Evolutionary conservation across 2,329 filamentous ascomycete species (phyloP).

Genomic region (Didymella keratinophila): DNA sequence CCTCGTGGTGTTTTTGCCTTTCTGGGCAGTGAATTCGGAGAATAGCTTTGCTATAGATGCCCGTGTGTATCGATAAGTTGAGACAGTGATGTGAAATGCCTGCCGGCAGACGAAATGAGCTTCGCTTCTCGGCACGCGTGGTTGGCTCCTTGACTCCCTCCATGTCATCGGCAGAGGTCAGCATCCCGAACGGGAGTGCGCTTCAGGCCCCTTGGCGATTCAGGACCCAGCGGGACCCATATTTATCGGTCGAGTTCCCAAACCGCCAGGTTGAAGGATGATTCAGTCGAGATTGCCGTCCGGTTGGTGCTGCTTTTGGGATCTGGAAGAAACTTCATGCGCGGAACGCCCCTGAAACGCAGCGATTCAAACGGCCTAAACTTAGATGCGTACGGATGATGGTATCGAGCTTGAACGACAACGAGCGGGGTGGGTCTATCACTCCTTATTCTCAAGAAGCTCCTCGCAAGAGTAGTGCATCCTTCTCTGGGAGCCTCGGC

Average conservation of each 20-base stretch:
- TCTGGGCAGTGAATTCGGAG: conserved; percentile 6
- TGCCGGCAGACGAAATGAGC: conserved; percentile 19
- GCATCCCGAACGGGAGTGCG: conserved; percentile 5
- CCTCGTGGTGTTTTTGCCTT: conserved; percentile 7
- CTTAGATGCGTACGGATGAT: conserved; percentile 18
- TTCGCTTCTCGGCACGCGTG: conserved; percentile 22
- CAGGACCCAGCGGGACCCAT: conserved; percentile 1
- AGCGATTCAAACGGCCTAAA: conserved; percentile 12
- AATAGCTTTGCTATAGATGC: conserved; percentile 5
- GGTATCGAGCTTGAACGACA: conserved; percentile 7
- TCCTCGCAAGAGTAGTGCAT: conserved; percentile 3
- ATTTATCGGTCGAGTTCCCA: conserved; percentile 11
- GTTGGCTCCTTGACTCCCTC: conserved; percentile 15
- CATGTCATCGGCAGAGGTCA: conserved; percentile 14
- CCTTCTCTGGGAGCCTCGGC: conserved; percentile 12
- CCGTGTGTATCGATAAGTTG: conserved; percentile 10
- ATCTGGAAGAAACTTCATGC: conserved; percentile 16
- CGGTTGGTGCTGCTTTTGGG: conserved; percentile 18
- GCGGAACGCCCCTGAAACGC: conserved; percentile 17
- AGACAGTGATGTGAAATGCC: conserved; percentile 17
- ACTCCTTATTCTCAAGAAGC: conserved; percentile 23
- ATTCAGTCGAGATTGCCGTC: conserved; percentile 17
- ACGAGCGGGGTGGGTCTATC: conserved; percentile 7
- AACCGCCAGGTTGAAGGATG: conserved; percentile 3
- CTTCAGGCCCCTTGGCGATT: conserved; percentile 4